Evolutionary conservation across 2,329 filamentous ascomycete species (phyloP), one percentile per base, ranked within the genome.

Genomic region (Fragosphaeria purpurea): DNA sequence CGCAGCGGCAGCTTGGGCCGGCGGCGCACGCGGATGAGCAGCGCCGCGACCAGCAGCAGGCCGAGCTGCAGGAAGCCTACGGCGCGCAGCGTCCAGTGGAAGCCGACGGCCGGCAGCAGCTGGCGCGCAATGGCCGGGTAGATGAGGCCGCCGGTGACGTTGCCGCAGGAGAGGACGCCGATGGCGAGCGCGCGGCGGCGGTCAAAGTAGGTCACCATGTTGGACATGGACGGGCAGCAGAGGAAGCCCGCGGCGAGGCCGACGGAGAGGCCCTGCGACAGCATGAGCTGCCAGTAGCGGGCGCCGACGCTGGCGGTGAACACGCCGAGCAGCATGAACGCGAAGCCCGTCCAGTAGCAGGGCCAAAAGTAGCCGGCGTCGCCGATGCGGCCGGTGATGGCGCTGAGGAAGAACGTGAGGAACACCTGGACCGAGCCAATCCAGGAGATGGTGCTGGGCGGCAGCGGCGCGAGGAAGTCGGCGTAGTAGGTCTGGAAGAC

Each of bases 1-100:
- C 22, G 22, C 1, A 66, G 68, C 6, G 58, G 54, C 40, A 60
- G 66, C 6, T 65, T 57, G 0, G 63, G 66, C 34, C 62, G 63
- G 6, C 72, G 56, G 8, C 64, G 55, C 4, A 67, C 59, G 31
- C 62, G 64, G 55, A 67, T 60, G 40, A 70, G 62, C 1, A 62
- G 53, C 9, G 67, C 57, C 6, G 61, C 59, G 0, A 63, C 49
- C 0, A 57, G 44, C 7, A 66, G 58, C 22, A 59, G 56, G 2
- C 58, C 59, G 1, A 70, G 53, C 41, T 68, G 63, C 41, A 74
- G 59, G 50, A 72, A 68, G 2, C 66, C 69, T 22, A 74, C 58
- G 6, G 66, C 61, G 6, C 67, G 59, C 41, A 70, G 57, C 0
- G 68, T 63, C 67, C 66, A 69, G 10, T 55, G 56, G 50, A 69